Evolutionary conservation across 164 flowering plant genomes (phyloP).

Genomic region (Aristolochia contorta): DNA sequence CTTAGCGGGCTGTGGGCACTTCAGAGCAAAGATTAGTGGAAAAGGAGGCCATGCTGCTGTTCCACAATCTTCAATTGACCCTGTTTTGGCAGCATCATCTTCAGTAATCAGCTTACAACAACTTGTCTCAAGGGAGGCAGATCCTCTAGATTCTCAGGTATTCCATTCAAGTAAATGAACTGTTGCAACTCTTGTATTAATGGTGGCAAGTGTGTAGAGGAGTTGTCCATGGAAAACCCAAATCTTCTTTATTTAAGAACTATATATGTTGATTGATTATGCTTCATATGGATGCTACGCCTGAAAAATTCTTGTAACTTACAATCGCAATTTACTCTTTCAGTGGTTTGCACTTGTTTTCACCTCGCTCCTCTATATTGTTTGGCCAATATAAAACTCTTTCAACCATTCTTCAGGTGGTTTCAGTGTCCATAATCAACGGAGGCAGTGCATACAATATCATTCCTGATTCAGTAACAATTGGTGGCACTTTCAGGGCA

Average conservation of each 20-base stretch:
- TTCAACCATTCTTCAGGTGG: slow-evolving; percentile 32
- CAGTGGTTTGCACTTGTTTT: neutral
- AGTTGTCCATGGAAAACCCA: no score
- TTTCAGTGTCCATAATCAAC: slow-evolving; percentile 41
- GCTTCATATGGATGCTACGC: no score
- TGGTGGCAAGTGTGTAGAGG: no score
- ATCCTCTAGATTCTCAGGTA: slow-evolving; percentile 68
- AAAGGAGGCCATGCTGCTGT: slow-evolving; percentile 66
- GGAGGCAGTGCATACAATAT: slow-evolving; percentile 42
- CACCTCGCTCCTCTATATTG: neutral
- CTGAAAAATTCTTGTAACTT: neutral
- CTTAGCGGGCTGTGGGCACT: slow-evolving; percentile 58
- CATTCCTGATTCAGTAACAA: slow-evolving; percentile 45
- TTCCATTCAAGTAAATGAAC: neutral
- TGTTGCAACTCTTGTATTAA: no score
- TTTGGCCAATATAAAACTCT: neutral
- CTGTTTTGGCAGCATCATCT: slow-evolving; percentile 48
- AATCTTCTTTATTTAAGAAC: no score
- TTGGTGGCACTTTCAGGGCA: slow-evolving; percentile 61
- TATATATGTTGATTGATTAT: no score
- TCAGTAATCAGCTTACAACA: slow-evolving; percentile 49
- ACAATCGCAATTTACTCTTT: neutral
- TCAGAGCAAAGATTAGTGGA: slow-evolving; percentile 47
- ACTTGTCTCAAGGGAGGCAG: slow-evolving; percentile 55
- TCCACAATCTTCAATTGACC: slow-evolving; percentile 53